Conservation (phyloP, 208 protist species). For the Crithidia acanthocephali region DNA sequence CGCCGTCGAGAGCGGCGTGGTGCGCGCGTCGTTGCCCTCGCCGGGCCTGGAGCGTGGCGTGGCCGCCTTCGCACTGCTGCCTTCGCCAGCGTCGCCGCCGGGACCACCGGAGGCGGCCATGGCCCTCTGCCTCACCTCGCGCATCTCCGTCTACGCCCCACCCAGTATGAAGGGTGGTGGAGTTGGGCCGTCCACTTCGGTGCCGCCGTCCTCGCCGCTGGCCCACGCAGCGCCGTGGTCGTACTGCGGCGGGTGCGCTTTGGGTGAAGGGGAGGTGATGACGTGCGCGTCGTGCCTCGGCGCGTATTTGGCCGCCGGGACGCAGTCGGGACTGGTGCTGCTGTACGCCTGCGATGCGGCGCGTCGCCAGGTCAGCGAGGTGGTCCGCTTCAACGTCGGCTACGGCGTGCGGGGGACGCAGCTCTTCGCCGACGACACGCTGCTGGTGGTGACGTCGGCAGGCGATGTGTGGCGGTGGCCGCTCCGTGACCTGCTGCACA, state of each 20-base stretch:
- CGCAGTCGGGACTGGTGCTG: conserved; percentile 72
- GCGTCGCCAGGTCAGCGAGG: conserved; percentile 40
- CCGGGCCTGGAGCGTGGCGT: conserved; percentile 10
- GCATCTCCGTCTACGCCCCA: conserved; percentile 42
- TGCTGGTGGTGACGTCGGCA: conserved; percentile 75
- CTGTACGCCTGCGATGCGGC: conserved; percentile 51
- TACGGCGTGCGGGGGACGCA: conserved; percentile 74
- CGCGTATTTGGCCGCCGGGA: conserved; percentile 61
- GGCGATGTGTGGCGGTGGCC: conserved; percentile 90
- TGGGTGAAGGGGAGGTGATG: conserved; percentile 28
- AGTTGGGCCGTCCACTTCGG: background rate
- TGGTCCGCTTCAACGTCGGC: conserved; percentile 85
- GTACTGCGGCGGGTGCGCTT: conserved; percentile 15
- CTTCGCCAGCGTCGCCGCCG: no score
- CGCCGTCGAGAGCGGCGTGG: conserved; percentile 46
- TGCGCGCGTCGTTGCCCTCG: conserved; percentile 36
- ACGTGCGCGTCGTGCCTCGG: conserved; percentile 66
- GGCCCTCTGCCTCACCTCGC: conserved; percentile 38
- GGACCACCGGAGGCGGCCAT: conserved; percentile 5
- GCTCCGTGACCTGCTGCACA: conserved; percentile 55
- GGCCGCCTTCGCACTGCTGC: conserved; percentile 11
- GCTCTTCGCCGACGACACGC: conserved; percentile 53
- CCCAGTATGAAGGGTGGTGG: background rate
- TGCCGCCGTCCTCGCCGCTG: background rate
- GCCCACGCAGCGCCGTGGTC: conserved; percentile 4